Base-by-base conservation (phyloP, 805 yeast species). In the Saccharomycopsis fibuligera region DNA sequence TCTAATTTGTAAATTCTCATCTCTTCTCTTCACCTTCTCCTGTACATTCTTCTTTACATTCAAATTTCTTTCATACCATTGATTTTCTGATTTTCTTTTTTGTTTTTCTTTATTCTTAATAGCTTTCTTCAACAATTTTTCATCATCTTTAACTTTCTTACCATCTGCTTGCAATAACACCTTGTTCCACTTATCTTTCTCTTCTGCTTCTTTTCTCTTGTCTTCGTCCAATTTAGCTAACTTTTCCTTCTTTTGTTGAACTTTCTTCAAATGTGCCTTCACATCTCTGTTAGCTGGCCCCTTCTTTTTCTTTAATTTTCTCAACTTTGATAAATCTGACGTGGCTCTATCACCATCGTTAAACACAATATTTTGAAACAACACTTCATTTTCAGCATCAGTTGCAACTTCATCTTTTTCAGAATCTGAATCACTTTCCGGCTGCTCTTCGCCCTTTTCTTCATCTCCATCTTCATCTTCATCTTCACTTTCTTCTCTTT, bases 1-100 rank as follows among this genome's bases (percentile, higher is more conserved):
- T 67, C 96, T 79, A 42, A 86, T 79, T 62, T 83, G 81, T 63
- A 93, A 72, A 62, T 93, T 93, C 58, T 88, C 96, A 60, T 90
- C 96, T 65, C 98, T 80, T 73, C 93, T 84, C 69, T 88, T 86
- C 54, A 77, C 80, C 59, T 84, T 83, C 16, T 83, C 86, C 42
- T 80, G 74, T 45, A 85, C 81, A 35, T 83, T 81, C 57, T 82
- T 86, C 50, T 78, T 78, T 12, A 93, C 96, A 33, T 75, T 75
- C 58, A 82, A 85, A 62, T 86, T 83, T 56, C 99, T 78, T 45
- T 91, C 97, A 56, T 70, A 76, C 99, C 99, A 93, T 65, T 91
- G 96, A 45, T 79, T 70, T 59, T 88, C 96, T 50, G 95, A 83
- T 70, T 82, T 86, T 60, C 86, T 76, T 72, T 93, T 93, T 61